These are phyloP conservation scores for Solanum neorickii DNA, from an alignment of 257 asterid genomes.

Conservation along the genomic window DNA sequence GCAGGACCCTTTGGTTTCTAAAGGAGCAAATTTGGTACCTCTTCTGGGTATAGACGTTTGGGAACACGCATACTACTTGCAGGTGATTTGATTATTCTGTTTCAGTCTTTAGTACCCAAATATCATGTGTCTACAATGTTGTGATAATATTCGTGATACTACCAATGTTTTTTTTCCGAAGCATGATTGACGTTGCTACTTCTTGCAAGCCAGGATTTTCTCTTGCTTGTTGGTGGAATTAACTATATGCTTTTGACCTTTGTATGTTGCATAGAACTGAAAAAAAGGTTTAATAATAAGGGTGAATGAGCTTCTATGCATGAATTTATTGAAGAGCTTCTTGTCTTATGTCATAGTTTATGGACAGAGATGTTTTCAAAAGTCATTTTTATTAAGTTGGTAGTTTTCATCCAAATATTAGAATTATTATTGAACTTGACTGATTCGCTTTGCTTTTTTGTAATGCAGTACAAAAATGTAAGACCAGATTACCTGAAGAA, in stretches of 20 bases:
- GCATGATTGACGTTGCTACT: neutral
- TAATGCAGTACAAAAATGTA: slow-evolving; percentile 79
- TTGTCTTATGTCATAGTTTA: neutral
- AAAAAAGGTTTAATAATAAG: neutral
- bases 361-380: neutral
- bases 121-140: neutral
- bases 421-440: neutral
- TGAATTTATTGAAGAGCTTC: neutral
- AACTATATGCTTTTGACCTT: neutral
- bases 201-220: neutral
- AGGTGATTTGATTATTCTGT: slow-evolving; percentile 27
- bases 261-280: neutral
- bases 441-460: neutral
- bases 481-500: slow-evolving; percentile 71
- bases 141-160: neutral
- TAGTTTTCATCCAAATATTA: neutral
- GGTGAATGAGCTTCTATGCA: neutral
- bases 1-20: slow-evolving; percentile 74
- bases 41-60: slow-evolving; percentile 72
- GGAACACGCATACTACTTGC: slow-evolving; percentile 86
- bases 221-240: neutral
- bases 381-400: neutral
- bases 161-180: neutral
- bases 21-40: slow-evolving; percentile 60
- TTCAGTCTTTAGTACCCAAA: neutral